Evolutionary conservation across 208 protist species (phyloP).

Genomic region (Trypanosoma platydactyli): DNA sequence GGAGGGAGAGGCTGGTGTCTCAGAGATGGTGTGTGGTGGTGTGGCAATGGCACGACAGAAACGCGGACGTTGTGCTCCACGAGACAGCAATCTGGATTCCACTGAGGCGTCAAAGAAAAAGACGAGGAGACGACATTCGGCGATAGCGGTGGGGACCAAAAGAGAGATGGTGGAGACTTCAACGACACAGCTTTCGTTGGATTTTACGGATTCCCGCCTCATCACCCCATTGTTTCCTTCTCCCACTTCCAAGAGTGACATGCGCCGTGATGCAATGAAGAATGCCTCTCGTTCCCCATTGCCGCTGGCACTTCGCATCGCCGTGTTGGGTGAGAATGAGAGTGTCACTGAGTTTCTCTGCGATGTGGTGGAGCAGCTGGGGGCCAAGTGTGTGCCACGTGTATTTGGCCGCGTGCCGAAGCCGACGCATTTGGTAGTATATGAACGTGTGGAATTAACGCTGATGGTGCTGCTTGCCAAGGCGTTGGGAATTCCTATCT

Average conservation of each 20-base stretch:
- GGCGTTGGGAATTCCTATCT: constrained; percentile 57
- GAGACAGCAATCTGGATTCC: not conserved
- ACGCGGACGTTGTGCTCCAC: not conserved
- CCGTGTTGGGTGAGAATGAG: constrained; percentile 18
- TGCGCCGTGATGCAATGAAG: not conserved
- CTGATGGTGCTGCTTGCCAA: constrained; percentile 50
- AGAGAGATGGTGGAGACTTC: not conserved
- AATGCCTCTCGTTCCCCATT: not conserved
- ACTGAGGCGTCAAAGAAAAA: not conserved
- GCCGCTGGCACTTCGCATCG: constrained; percentile 26
- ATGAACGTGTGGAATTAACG: constrained; percentile 36
- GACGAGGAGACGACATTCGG: not conserved
- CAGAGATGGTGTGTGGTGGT: not conserved
- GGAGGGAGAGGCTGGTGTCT: no score
- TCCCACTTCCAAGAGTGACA: not conserved
- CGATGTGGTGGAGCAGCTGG: constrained; percentile 70
- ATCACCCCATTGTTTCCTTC: constrained; percentile 25
- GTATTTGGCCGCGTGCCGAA: constrained; percentile 27
- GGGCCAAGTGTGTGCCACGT: constrained; percentile 27
- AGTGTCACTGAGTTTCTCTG: constrained; percentile 26
- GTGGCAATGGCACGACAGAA: not conserved
- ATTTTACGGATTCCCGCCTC: constrained; percentile 29
- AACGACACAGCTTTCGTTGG: constrained; percentile 13
- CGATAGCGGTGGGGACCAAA: not conserved
- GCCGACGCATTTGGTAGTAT: constrained; percentile 32